Conservation (phyloP, 2,329 filamentous ascomycete genomes). For the Magnaporthiopsis incrustans region DNA sequence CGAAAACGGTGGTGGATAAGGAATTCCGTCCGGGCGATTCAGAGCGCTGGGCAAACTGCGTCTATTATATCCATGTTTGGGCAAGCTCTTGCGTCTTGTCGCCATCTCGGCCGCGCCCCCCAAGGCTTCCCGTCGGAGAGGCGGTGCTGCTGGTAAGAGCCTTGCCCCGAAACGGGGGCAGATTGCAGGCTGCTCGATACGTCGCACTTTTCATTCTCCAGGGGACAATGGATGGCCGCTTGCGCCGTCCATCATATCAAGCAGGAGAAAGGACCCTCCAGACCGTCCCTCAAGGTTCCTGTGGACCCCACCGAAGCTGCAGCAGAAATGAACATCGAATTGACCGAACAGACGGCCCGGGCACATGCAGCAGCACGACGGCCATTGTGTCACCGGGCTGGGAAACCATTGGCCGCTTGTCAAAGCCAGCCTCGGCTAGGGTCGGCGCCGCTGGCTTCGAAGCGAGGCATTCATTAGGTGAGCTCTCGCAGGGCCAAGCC, state of each 20-base stretch:
- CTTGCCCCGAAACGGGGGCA: background rate
- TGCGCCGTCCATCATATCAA: background rate
- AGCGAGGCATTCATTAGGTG: background rate
- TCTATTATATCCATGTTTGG: background rate
- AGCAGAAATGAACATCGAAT: background rate
- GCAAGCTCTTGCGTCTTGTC: background rate
- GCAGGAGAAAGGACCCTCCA: too few species aligned
- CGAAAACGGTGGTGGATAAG: too few species aligned
- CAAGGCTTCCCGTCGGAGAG: background rate
- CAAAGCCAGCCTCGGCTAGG: background rate
- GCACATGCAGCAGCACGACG: background rate
- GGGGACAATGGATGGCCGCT: background rate
- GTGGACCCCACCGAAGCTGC: background rate
- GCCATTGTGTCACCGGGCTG: background rate
- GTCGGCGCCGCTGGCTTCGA: background rate
- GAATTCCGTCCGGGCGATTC: too few species aligned
- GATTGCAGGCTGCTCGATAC: background rate
- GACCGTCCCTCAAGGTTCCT: background rate
- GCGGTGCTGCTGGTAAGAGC: background rate
- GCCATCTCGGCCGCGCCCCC: background rate
- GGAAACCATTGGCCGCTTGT: background rate
- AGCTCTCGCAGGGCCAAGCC: background rate
- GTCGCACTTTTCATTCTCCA: background rate
- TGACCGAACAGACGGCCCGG: background rate
- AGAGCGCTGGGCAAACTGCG: background rate